phyloP scores from a whole-genome alignment of 163 green algal species.

The Scenedesmus sp. region DNA sequence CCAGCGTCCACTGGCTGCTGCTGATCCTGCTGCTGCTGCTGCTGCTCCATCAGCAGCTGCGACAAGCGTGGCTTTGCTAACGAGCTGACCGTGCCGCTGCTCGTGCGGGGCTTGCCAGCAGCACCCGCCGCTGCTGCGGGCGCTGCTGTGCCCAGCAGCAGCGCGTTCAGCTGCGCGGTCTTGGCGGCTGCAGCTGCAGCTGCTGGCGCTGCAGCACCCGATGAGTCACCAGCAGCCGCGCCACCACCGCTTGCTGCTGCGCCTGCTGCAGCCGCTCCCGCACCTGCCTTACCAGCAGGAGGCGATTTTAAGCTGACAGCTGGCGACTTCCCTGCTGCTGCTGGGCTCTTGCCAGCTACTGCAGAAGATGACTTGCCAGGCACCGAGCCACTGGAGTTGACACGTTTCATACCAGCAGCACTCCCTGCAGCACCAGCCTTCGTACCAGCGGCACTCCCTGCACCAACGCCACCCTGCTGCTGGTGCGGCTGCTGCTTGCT shows the following conservation, averaged over 20 bases:
- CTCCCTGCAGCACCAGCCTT: not conserved
- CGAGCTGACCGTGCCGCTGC: not conserved
- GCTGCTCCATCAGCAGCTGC: not conserved
- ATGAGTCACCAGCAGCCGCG: not conserved
- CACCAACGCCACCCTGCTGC: not conserved
- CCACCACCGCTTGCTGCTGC: not conserved
- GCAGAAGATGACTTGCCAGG: not conserved
- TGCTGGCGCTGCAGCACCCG: not conserved
- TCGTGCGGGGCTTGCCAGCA: not conserved
- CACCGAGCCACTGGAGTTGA: not conserved
- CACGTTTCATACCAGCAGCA: not conserved
- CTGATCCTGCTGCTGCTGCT: constrained; percentile 1
- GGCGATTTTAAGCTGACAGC: not conserved
- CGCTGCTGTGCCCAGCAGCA: not conserved
- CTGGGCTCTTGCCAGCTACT: not conserved
- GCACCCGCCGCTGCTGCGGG: not conserved
- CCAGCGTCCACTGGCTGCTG: not conserved
- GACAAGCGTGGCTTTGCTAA: not conserved
- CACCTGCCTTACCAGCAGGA: not conserved
- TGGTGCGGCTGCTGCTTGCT: not conserved
- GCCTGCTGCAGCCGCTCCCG: not conserved
- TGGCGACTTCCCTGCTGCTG: constrained; percentile 26
- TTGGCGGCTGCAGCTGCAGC: not conserved
- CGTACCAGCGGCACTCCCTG: not conserved
- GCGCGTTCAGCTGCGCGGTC: not conserved